phyloP scores from a whole-genome alignment of 1,284 basidiomycete species.

The Cryptococcus maquisensis region DNA sequence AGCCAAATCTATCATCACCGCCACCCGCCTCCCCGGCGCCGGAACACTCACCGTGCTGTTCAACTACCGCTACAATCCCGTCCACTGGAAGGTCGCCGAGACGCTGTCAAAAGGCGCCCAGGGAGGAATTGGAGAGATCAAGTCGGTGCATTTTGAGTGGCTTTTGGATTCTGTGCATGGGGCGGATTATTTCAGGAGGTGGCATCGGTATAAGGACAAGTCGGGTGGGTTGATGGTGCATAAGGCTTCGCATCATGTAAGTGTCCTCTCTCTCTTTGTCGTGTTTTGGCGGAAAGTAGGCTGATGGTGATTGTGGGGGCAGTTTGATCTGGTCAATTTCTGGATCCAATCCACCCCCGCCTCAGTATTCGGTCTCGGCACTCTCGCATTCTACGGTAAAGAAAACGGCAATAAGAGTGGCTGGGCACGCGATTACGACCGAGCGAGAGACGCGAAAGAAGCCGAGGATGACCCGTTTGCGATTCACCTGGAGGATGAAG shows the following conservation, averaged over 20 bases:
- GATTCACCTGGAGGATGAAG: slow-evolving; percentile 54
- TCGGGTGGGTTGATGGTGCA: slow-evolving; percentile 57
- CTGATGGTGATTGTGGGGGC: background rate
- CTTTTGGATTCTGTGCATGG: slow-evolving; percentile 55
- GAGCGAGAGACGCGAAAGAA: slow-evolving; percentile 50
- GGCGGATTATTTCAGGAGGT: slow-evolving; percentile 58
- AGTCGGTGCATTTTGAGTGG: slow-evolving; percentile 60
- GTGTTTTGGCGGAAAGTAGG: too few species aligned
- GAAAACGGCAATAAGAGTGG: slow-evolving; percentile 54
- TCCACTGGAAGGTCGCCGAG: slow-evolving; percentile 57
- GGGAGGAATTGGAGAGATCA: slow-evolving; percentile 55
- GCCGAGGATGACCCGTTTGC: slow-evolving; percentile 56
- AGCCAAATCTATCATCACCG: slow-evolving; percentile 53
- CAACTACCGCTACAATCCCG: slow-evolving; percentile 55
- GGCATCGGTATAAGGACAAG: slow-evolving; percentile 56
- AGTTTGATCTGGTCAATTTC: slow-evolving; percentile 53
- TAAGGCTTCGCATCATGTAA: slow-evolving; percentile 55
- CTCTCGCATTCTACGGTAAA: slow-evolving; percentile 55
- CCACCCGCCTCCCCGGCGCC: slow-evolving; percentile 47
- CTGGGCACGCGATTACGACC: slow-evolving; percentile 54
- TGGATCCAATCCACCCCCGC: slow-evolving; percentile 56
- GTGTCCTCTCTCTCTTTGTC: background rate
- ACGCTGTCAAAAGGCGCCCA: slow-evolving; percentile 48
- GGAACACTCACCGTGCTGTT: slow-evolving; percentile 49
- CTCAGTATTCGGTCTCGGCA: slow-evolving; percentile 56